Evolutionary conservation across 1,139 yeast genomes (phyloP), one percentile per base, ranked within the genome.

Genomic region (Taphrina wiesneri): DNA sequence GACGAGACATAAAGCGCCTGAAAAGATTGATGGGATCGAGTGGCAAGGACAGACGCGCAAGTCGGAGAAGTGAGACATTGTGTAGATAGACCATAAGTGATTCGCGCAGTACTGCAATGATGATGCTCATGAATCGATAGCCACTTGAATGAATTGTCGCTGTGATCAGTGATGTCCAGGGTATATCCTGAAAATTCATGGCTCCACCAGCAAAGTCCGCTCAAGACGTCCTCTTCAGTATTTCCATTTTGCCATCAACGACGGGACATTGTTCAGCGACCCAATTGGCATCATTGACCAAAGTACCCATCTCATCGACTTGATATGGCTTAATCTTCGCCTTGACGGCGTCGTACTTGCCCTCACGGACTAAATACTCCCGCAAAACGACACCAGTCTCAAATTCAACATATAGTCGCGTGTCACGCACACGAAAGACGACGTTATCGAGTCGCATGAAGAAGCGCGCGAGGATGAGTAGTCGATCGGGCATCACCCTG

Each of bases 381-480:
- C 97, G 79, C 32, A 92, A 79, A 0, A 93, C 83, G 69, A 78
- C 71, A 71, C 84, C 82, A 1, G 85, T 82, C 46, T 82, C 85
- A 72, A 93, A 87, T 73, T 93, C 98, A 26, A 93, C 81, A 74
- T 82, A 92, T 0, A 92, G 77, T 67, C 99, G 80, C 0, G 96
- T 88, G 74, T 93, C 99, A 69, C 93, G 81, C 7, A 93, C 82
- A 70, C 97, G 79, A 74, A 92, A 85, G 25, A 90, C 78, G 11
- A 93, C 99, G 71, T 89, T 87, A 76, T 93, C 99, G 3, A 93
- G 95, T 59, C 99, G 81, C 68, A 93, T 77, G 75, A 90, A 93
- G 71, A 92, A 84, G 59, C 99, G 81, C 65, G 87, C 84, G 60
- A 93, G 79, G 45, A 93, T 71, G 52, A 93, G 78, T 69, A 93